A percentile compares a stretch with the other conserved stretches of the same genome.
These are phyloP conservation scores for Lactarius deliciosus DNA, from an alignment of 768 basidiomycete genomes.

Conservation along the genomic window DNA sequence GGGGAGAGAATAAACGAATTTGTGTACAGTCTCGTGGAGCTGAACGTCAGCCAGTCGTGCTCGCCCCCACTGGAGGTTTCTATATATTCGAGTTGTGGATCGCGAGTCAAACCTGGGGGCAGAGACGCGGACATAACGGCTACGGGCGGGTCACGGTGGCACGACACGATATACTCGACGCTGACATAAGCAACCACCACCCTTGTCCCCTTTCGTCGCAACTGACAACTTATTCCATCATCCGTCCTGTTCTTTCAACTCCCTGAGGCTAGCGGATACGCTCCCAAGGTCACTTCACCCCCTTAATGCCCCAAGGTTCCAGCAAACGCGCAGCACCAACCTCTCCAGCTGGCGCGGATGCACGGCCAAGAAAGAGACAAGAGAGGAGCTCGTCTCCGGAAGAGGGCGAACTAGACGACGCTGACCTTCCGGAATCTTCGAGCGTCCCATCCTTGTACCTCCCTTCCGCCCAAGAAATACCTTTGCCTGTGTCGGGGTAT, in stretches of 20 bases:
- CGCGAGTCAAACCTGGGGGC: conserved; percentile 16
- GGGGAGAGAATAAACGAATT: conserved; percentile 66
- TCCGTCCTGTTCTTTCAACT: background rate
- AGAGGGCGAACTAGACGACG: conserved; percentile 80
- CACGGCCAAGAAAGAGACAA: conserved; percentile 54
- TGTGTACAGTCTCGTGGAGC: conserved; percentile 53
- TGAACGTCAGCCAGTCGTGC: conserved; percentile 50
- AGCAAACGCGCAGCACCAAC: conserved; percentile 60
- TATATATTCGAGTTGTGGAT: conserved; percentile 11
- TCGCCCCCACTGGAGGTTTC: conserved; percentile 43
- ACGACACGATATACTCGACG: background rate
- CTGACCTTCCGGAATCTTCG: conserved; percentile 32
- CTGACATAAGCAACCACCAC: conserved; percentile 19
- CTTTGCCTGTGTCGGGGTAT: conserved; percentile 36
- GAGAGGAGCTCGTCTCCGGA: conserved; percentile 62
- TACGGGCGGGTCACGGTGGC: background rate
- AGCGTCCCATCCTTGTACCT: conserved; percentile 27
- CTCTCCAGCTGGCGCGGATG: conserved; percentile 43
- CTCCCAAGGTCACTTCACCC: conserved; percentile 5
- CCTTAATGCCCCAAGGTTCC: conserved; percentile 24
- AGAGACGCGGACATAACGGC: background rate
- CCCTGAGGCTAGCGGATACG: background rate
- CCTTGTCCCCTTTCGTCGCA: background rate
- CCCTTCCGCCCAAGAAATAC: conserved; percentile 34
- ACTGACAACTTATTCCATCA: background rate